Base-by-base conservation (phyloP, 2,329 filamentous ascomycete species). In the Elsinoe ampelina region DNA sequence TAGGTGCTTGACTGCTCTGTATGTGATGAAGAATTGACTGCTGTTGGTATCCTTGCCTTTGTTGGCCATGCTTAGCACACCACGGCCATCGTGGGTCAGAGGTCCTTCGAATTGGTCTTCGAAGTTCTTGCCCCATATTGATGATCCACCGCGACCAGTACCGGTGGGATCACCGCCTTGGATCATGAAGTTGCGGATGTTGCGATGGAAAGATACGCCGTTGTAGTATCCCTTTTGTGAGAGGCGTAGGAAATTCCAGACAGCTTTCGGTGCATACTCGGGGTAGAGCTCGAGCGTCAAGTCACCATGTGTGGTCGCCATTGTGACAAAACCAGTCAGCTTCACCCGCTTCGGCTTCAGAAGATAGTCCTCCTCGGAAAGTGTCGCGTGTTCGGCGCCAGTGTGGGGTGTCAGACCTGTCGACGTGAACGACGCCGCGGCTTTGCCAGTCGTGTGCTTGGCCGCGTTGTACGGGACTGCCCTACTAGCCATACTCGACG, bases 21-120 rank as follows among this genome's bases (percentile, higher is more conserved):
- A 98, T 0, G 86, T 88, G 67, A 98, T 87, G 76, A 97, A 98
- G 71, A 86, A 98, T 71, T 98, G 93, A 63, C 83, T 89, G 7
- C 88, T 93, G 72, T 98, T 98, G 19, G 92, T 97, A 67, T 96
- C 92, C 68, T 96, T 96, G 58, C 93, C 93, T 69, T 98, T 98
- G 72, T 98, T 98, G 39, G 93, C 93, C 93, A 98, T 98, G 63
- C 86, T 90, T 22, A 95, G 68, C 0, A 91, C 81, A 11, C 93
- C 93, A 26, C 91, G 79, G 0, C 79, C 74, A 66, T 89, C 86
- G 65, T 98, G 93, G n/a, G 85, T 86, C 39, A 90, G 72, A 0
- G 92, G 89, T 0, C 91, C 90, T 13, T 96, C 90, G 61, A 97
- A 86, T 68, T 98, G 93, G 69, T 98, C 93, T 55, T 86, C 79